Evolutionary conservation across 345 rosid genomes (phyloP).

Genomic region (Eucalyptus grandis): DNA sequence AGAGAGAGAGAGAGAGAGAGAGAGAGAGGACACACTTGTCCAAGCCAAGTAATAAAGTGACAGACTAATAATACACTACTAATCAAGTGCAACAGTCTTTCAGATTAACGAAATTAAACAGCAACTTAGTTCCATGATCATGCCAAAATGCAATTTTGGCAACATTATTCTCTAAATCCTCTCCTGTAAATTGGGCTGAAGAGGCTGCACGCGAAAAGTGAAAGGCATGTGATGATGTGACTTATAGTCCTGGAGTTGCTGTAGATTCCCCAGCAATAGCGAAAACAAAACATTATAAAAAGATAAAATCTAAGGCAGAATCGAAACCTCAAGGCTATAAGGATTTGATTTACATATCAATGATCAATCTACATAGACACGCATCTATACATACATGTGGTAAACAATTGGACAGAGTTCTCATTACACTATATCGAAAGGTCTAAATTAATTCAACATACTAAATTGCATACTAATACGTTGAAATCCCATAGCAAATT

Average conservation of each 20-base stretch:
- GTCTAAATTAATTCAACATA: not conserved
- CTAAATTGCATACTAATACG: not conserved
- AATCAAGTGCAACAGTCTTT: not conserved
- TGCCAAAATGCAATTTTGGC: not conserved
- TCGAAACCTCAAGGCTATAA: not conserved
- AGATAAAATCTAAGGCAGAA: not conserved
- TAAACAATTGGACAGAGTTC: not conserved
- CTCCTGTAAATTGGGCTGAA: slow-evolving; percentile 50
- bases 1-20: not conserved
- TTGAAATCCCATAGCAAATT: not conserved
- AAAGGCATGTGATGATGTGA: slow-evolving; percentile 25
- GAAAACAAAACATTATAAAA: not conserved
- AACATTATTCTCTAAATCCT: slow-evolving; percentile 11
- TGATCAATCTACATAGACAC: not conserved
- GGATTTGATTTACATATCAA: not conserved
- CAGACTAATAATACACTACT: not conserved
- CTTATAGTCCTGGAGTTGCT: slow-evolving; percentile 4
- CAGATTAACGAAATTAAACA: not conserved
- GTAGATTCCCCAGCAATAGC: slow-evolving; percentile 9
- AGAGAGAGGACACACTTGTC: not conserved
- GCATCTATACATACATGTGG: not conserved
- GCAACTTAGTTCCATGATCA: not conserved
- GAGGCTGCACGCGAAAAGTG: slow-evolving; percentile 42
- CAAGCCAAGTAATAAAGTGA: not conserved
- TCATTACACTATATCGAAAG: not conserved